phyloP scores from a whole-genome alignment of 164 flowering plant genomes.

The Tetracentron sinense region DNA sequence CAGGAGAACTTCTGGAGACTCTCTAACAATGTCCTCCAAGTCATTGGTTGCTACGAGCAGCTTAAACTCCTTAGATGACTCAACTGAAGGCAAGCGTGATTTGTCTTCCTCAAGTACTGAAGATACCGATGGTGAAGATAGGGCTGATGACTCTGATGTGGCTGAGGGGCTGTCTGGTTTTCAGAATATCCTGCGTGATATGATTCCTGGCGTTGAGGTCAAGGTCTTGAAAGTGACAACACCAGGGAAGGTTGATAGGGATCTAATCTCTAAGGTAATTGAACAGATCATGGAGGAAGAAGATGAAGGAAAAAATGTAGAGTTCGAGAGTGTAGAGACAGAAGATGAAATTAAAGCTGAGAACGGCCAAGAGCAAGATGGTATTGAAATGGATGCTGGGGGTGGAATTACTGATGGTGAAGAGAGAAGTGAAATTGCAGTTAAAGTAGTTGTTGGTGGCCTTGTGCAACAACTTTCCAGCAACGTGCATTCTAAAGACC shows the following conservation, averaged over 20 bases:
- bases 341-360: conserved; percentile 48
- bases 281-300: conserved; percentile 80
- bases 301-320: conserved; percentile 55
- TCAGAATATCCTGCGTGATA: conserved; percentile 59
- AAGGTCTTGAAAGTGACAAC: conserved; percentile 68
- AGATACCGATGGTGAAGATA: conserved; percentile 54
- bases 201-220: conserved; percentile 83
- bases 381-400: conserved; percentile 39
- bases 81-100: conserved; percentile 47
- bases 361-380: conserved; percentile 45
- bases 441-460: conserved; percentile 67
- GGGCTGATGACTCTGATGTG: conserved; percentile 54
- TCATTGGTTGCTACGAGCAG: conserved; percentile 27
- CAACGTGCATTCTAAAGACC: conserved; percentile 30
- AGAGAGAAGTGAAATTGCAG: conserved; percentile 46
- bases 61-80: conserved; percentile 31
- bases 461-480: conserved; percentile 47
- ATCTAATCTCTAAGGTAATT: conserved; percentile 61
- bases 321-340: conserved; percentile 39
- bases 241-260: conserved; percentile 63
- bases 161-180: conserved; percentile 49
- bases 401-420: conserved; percentile 31
- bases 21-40: conserved; percentile 27
- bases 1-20: conserved; percentile 29
- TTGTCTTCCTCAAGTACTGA: conserved; percentile 32